Percentiles rank a stretch among this genome's conserved stretches.
These are phyloP conservation scores for Rhizophagus clarus DNA, from an alignment of 192 early-diverging fungal genomes.

Conservation along the genomic window DNA sequence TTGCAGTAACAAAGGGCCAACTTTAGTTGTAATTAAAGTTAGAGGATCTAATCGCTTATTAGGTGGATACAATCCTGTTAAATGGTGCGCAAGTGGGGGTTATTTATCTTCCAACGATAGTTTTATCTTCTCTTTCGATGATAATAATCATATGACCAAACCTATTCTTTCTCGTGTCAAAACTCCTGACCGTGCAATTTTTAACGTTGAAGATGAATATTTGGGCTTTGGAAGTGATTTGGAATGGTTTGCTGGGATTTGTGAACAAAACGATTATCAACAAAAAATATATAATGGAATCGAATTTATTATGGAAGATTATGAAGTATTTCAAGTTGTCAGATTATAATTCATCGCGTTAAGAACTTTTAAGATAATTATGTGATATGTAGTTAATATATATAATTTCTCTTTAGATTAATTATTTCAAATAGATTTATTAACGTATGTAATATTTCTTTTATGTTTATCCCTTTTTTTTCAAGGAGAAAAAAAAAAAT, in stretches of 20 bases:
- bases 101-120: constrained; percentile 5
- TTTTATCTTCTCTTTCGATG: constrained; percentile 30
- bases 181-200: constrained; percentile 7
- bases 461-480: not conserved
- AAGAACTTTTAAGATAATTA: not conserved
- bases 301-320: constrained; percentile 16
- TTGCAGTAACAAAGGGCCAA: constrained; percentile 24
- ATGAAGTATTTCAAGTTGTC: constrained; percentile 30
- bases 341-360: not conserved
- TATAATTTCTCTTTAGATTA: not conserved
- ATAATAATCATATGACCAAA: not conserved
- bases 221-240: constrained; percentile 14
- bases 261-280: constrained; percentile 14
- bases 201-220: constrained; percentile 11
- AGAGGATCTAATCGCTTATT: not conserved
- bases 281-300: not conserved
- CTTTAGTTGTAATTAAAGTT: constrained; percentile 23
- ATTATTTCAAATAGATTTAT: not conserved
- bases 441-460: not conserved
- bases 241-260: constrained; percentile 5
- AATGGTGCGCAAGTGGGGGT: constrained; percentile 10
- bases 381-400: not conserved
- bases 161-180: constrained; percentile 22
- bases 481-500: not conserved
- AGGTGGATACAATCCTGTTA: constrained; percentile 28